Base-by-base conservation (phyloP, 2,329 filamentous ascomycete genomes). In the Bipolaris oryzae region DNA sequence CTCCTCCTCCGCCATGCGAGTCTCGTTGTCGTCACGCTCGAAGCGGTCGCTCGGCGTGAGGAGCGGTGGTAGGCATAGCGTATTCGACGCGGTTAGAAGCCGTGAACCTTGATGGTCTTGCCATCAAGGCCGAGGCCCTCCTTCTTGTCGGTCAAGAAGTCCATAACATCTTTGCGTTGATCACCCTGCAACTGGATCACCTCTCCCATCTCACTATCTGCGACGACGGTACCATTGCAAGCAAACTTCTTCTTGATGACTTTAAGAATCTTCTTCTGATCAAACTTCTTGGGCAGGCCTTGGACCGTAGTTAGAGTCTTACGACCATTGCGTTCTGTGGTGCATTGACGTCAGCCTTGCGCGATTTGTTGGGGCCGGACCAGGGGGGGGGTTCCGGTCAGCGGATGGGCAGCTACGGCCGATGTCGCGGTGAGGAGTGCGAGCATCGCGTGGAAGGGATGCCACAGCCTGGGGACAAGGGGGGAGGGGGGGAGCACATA, bases 241-340 rank as follows among this genome's bases (percentile, higher is more conserved):
- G 94, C 94, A 76, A 97, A 98, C 79, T 96, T 95, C 87, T 98
- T 98, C 89, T 98, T 98, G 85, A 98, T 96, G 81, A 96, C 92
- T 85, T 97, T 97, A 75, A 98, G 88, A 78, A 99, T 97, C 84
- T 97, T 97, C 88, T 97, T 98, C 82, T 95, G 92, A 83, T 97
- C 93, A 77, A 96, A 98, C 80, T 98, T 97, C 85, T 94, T 95
- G 68, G 94, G 94, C 74, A 99, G 89, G 82, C 95, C 95, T 87
- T 98, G 94, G 77, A 98, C 92, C 74, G 95, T 99, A 73, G 95
- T 99, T 89, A 99, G 87, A 85, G 95, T 98, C 88, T 99, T 99
- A 82, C 95, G 94, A 89, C 95, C 95, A 97, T 98, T 99, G 84
- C 95, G 95, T 85, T 99, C 94, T 98, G 79, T 70, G 60, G 60